A percentile compares a stretch with the other conserved stretches of the same genome.
Evolutionary conservation across 208 protist species (phyloP).

Genomic region (Plasmodiophora brassicae): DNA sequence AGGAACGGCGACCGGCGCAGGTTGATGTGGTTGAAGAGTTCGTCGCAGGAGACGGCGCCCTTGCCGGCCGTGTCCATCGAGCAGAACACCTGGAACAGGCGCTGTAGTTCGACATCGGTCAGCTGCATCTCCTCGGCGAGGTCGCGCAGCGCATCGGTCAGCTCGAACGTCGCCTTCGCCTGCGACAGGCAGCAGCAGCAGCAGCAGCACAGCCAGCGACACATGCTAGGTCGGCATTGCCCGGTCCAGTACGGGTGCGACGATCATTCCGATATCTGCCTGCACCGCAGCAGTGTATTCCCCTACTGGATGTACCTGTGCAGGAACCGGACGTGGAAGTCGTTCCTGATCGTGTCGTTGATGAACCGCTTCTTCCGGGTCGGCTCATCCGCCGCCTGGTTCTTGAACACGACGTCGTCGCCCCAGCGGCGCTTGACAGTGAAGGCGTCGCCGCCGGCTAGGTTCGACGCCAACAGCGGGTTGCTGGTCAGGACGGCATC

Average conservation of each 20-base stretch:
- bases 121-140: conserved; percentile 1
- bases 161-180: neutral
- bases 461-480: conserved; percentile 53
- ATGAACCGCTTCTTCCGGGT: conserved; percentile 71
- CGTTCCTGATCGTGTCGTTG: conserved; percentile 76
- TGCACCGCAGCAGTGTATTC: too few species aligned
- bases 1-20: neutral
- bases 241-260: too few species aligned
- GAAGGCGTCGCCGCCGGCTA: conserved; percentile 44
- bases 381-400: conserved; percentile 66
- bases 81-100: neutral
- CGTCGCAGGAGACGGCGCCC: neutral
- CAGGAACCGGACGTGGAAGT: conserved; percentile 74
- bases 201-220: too few species aligned
- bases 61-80: neutral
- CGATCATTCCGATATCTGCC: too few species aligned
- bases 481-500: conserved; percentile 56
- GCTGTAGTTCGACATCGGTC: neutral
- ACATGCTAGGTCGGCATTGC: too few species aligned
- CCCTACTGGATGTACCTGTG: conserved; percentile 71
- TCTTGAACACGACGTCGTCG: conserved; percentile 76
- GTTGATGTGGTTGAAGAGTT: neutral
- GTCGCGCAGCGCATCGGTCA: conserved; percentile 18
- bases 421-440: conserved; percentile 66
- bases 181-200: neutral